These are phyloP conservation scores for Galeopsis tetrahit DNA, from an alignment of 257 asterid genomes.

Conservation along the genomic window DNA sequence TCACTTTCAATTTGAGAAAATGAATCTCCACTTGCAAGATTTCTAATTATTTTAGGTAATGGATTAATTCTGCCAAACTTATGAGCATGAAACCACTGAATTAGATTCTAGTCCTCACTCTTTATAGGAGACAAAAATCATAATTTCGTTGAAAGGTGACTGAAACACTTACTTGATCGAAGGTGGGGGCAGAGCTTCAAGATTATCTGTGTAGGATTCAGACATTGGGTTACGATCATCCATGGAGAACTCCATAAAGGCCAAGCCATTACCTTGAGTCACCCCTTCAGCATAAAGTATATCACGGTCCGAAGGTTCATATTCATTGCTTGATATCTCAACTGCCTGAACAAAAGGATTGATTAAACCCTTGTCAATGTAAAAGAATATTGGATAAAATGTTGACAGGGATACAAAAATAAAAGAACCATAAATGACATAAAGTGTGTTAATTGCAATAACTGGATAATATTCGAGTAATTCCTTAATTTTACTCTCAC, in stretches of 20 bases:
- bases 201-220: slow-evolving; percentile 77
- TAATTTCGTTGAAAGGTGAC: neutral
- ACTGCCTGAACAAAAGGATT: slow-evolving; percentile 62
- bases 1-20: too few species aligned
- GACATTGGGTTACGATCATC: slow-evolving; percentile 98
- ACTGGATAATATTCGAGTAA: neutral
- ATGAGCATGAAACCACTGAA: neutral
- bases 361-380: neutral
- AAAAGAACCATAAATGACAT: neutral
- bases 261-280: slow-evolving; percentile 92
- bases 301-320: slow-evolving; percentile 90
- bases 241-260: slow-evolving; percentile 89
- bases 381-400: neutral
- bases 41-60: neutral
- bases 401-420: neutral
- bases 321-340: slow-evolving; percentile 93
- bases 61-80: neutral
- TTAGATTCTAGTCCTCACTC: neutral
- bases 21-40: neutral
- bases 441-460: neutral
- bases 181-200: slow-evolving; percentile 75
- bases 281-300: slow-evolving; percentile 93
- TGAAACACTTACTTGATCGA: slow-evolving; percentile 57
- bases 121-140: neutral
- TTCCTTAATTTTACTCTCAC: neutral